These are phyloP conservation scores for Glycine tomentella DNA, from an alignment of 306 rosid genomes.

Conservation along the genomic window DNA sequence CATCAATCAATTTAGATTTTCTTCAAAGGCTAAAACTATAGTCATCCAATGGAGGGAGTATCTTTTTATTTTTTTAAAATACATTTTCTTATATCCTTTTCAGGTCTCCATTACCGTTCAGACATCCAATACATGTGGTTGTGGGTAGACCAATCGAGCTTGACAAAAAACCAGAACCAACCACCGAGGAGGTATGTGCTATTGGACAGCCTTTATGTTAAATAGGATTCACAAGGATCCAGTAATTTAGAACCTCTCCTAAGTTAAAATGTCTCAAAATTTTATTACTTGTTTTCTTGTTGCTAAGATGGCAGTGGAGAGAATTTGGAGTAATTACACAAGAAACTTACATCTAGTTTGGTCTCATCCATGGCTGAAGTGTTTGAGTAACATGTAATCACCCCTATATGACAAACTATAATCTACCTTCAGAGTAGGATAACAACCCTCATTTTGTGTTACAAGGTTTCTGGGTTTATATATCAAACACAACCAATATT, in stretches of 20 bases:
- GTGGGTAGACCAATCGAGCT: constrained; percentile 87
- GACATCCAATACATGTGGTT: constrained; percentile 77
- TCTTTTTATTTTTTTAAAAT: background rate
- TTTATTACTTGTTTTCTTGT: constrained; percentile 13
- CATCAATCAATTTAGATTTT: no score
- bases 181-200: constrained; percentile 57
- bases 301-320: background rate
- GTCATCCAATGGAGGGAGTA: no score
- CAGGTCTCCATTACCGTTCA: constrained; percentile 84
- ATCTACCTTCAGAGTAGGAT: no score
- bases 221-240: constrained; percentile 35
- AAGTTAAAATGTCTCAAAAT: background rate
- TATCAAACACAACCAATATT: no score
- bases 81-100: constrained; percentile 36
- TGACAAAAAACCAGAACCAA: constrained; percentile 76
- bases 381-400: no score
- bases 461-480: no score
- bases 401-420: no score
- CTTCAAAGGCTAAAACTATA: no score
- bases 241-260: constrained; percentile 5
- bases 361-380: no score
- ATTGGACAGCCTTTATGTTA: constrained; percentile 4
- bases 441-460: no score
- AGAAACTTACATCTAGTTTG: constrained; percentile 27
- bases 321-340: background rate